These are phyloP conservation scores for Aureobasidium uvarum DNA, from an alignment of 2,329 filamentous ascomycete genomes.

Conservation along the genomic window DNA sequence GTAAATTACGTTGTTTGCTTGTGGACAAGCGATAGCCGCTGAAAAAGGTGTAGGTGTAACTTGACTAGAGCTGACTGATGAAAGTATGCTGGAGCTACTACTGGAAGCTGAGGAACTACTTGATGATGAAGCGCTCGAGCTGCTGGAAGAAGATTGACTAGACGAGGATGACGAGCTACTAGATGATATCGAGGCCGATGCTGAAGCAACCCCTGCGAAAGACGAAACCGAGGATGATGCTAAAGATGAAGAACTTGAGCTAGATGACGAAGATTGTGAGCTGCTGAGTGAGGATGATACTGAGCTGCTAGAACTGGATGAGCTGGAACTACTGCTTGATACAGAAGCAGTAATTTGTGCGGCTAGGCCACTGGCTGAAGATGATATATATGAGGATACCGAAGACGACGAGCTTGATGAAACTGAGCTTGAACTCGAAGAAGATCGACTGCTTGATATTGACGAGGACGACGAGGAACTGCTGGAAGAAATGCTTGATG, in stretches of 20 bases:
- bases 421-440: background rate
- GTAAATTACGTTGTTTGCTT: background rate
- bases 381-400: background rate
- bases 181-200: too few relatives aligned
- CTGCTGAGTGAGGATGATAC: background rate
- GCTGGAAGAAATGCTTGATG: background rate
- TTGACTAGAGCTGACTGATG: background rate
- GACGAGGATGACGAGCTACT: too few relatives aligned
- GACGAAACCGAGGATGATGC: too few relatives aligned
- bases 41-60: background rate
- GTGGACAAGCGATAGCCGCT: background rate
- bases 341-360: background rate
- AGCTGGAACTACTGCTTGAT: too few relatives aligned
- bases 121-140: background rate
- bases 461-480: too few relatives aligned
- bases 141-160: too few relatives aligned
- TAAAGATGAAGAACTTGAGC: too few relatives aligned
- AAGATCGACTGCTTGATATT: background rate
- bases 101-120: background rate
- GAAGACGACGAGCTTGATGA: background rate
- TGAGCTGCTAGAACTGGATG: background rate
- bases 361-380: background rate
- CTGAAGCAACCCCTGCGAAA: too few relatives aligned
- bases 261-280: background rate
- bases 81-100: background rate